Evolutionary conservation across 208 protist species (phyloP).

Genomic region (Acanthamoeba sp.): DNA sequence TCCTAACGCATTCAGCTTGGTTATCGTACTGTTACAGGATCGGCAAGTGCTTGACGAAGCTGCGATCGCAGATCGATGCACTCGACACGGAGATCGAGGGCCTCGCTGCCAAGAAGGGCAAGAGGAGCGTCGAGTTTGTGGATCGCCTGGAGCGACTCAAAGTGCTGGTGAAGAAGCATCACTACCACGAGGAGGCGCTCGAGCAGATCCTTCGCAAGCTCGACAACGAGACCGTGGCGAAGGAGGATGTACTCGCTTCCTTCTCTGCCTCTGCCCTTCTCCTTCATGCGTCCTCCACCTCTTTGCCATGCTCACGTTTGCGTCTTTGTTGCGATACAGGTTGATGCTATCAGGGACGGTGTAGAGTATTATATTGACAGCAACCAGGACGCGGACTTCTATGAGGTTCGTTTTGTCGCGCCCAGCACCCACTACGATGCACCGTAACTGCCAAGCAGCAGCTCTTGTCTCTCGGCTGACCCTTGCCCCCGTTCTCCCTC

Average conservation of each 20-base stretch:
- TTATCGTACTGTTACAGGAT: not conserved
- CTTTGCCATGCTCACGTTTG: not conserved
- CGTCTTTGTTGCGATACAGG: not conserved
- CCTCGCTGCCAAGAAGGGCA: conserved; percentile 45
- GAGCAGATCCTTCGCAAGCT: conserved; percentile 69
- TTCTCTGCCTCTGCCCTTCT: too few relatives aligned
- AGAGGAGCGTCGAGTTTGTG: not conserved
- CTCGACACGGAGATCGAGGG: conserved; percentile 25
- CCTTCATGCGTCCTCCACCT: not conserved
- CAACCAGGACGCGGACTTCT: conserved; percentile 74
- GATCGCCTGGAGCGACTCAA: conserved; percentile 61
- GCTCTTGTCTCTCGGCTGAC: too few relatives aligned
- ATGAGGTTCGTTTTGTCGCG: conserved; percentile 12
- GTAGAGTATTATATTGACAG: conserved; percentile 78
- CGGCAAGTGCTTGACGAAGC: not conserved
- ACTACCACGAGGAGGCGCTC: conserved; percentile 46
- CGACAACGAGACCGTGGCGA: conserved; percentile 48
- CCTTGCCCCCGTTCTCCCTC: too few relatives aligned
- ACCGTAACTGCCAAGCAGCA: too few relatives aligned
- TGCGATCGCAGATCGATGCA: conserved; percentile 22
- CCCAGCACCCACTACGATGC: too few relatives aligned
- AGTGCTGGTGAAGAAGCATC: conserved; percentile 57
- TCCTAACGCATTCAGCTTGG: too few relatives aligned
- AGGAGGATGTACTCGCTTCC: not conserved
- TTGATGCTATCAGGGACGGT: conserved; percentile 65